Base-by-base conservation (phyloP, 768 basidiomycete species). In the Pholiota microspora region DNA sequence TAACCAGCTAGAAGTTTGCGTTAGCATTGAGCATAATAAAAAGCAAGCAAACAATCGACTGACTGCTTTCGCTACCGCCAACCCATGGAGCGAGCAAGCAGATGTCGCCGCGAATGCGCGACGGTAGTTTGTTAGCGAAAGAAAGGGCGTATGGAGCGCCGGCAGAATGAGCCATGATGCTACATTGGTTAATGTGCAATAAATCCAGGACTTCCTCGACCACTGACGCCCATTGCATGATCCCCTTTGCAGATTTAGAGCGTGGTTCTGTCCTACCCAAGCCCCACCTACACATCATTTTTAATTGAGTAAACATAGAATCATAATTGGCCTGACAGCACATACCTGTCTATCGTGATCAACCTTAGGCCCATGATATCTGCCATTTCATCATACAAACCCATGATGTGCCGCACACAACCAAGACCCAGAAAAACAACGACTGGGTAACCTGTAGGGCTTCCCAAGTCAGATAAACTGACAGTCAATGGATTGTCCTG, bases 1-100 rank as follows among this genome's bases (percentile, higher is more conserved):
- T 97, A 98, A 13, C 92, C 88, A 64, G 80, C 89, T 90, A 58
- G 8, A 46, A 27, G 23, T 51, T 32, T 45, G 16, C 49, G 53
- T 59, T 38, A 53, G 25, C 36, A 32, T 24, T 32, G 35, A 34
- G 36, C 36, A 62, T 32, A 61, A 10, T 60, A 46, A 44, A 25
- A 12, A 23, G 15, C 51, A 54, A 55, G 54, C 53, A 44, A 55
- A 18, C 28, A 27, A 31, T 21, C 23, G 53, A 73, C 92, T 66
- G 69, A 94, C 94, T 88, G 59, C 80, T 87, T 69, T 96, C 96
- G 38, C 86, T 83, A 23, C 88, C 85, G n/a, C 89, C 88, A 23
- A 98, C 93, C 97, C 97, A 99, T 16, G 96, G 96, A 0, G 96
- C 94, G 21, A 99, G 76, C 27, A 99, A 71, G 64, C 93, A 92